A percentile compares a stretch with the other conserved stretches of the same genome.
These are phyloP conservation scores for Talaromyces nanjingensis DNA, from an alignment of 495 filamentous ascomycete genomes.

Conservation along the genomic window DNA sequence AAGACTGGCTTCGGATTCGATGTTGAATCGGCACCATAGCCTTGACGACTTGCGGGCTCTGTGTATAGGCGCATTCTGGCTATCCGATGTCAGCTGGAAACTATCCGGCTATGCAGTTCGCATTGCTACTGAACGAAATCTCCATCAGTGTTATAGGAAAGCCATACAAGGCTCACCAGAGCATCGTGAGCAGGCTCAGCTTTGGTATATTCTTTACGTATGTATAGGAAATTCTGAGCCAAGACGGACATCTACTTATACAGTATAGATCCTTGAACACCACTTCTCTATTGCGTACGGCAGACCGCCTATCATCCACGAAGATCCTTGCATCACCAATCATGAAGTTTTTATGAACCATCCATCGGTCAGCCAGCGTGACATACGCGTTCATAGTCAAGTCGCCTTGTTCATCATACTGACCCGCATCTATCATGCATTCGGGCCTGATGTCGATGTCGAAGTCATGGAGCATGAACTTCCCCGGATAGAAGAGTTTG, in stretches of 20 bases:
- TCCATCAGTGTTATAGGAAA: slow-evolving; percentile 45
- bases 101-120: slow-evolving; percentile 50
- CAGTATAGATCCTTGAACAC: slow-evolving; percentile 40
- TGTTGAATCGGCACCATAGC: slow-evolving; percentile 43
- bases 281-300: slow-evolving; percentile 51
- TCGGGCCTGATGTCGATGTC: slow-evolving; percentile 51
- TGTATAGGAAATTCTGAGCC: slow-evolving; percentile 10
- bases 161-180: slow-evolving; percentile 39
- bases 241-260: not conserved
- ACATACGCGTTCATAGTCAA: slow-evolving; percentile 48
- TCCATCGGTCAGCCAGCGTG: slow-evolving; percentile 38
- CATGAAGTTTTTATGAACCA: slow-evolving; percentile 43
- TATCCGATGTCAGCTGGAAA: slow-evolving; percentile 50
- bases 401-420: slow-evolving; percentile 54
- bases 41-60: slow-evolving; percentile 46
- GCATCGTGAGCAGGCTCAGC: slow-evolving; percentile 37
- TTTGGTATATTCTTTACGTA: slow-evolving; percentile 50
- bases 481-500: slow-evolving; percentile 35
- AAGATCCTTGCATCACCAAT: slow-evolving; percentile 44
- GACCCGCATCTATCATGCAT: slow-evolving; percentile 48
- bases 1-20: slow-evolving; percentile 42
- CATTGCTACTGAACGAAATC: slow-evolving; percentile 46
- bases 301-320: slow-evolving; percentile 47
- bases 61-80: slow-evolving; percentile 50
- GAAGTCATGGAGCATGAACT: slow-evolving; percentile 42